phyloP scores from a whole-genome alignment of 768 basidiomycete species.

The Hericium erinaceus region DNA sequence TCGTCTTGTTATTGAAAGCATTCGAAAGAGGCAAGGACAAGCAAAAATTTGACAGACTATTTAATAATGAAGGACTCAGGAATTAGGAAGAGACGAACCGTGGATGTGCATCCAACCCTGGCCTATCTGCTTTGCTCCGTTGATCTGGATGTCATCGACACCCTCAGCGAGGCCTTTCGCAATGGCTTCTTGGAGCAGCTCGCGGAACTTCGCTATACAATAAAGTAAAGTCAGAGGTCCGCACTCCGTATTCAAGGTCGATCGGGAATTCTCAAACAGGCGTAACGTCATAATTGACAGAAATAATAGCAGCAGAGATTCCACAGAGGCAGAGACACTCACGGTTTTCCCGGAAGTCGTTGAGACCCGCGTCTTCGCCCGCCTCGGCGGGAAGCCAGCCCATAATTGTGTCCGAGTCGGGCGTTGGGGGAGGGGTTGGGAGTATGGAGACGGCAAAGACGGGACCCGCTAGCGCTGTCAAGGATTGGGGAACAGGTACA shows the following conservation, averaged over 20 bases:
- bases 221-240: background rate
- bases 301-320: background rate
- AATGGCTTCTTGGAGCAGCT: constrained; percentile 50
- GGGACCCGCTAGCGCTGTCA: background rate
- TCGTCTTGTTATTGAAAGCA: constrained; percentile 29
- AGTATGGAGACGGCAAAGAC: constrained; percentile 14
- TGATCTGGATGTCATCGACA: constrained; percentile 56
- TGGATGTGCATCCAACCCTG: constrained; percentile 84
- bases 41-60: too few relatives aligned
- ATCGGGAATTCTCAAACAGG: too few relatives aligned
- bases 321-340: constrained; percentile 17
- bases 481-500: constrained; percentile 5
- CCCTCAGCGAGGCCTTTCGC: constrained; percentile 42
- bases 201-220: constrained; percentile 45
- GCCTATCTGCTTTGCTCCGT: constrained; percentile 53
- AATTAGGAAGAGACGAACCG: constrained; percentile 22
- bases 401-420: constrained; percentile 9
- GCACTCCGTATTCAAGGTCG: too few relatives aligned
- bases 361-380: constrained; percentile 40
- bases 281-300: background rate
- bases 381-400: constrained; percentile 15
- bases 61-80: background rate
- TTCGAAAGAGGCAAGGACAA: too few relatives aligned
- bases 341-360: constrained; percentile 72
- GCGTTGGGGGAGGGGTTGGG: constrained; percentile 3